Base-by-base conservation (phyloP, 768 basidiomycete genomes). In the Fistulinella prunicolor region DNA sequence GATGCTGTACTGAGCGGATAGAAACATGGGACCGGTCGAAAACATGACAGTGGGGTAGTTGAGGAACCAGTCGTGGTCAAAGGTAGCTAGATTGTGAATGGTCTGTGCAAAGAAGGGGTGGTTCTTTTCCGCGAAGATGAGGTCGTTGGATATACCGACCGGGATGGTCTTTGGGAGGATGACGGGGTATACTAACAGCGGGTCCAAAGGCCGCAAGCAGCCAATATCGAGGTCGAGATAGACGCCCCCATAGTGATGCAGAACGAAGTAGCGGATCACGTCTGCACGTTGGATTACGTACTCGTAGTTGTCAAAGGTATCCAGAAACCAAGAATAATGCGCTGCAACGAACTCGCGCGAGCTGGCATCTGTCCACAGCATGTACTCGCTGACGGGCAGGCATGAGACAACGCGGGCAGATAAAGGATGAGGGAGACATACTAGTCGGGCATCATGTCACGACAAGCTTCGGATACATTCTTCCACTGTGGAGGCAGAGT, bases 21-120 rank as follows among this genome's bases (percentile, higher is more conserved):
- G 73, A 70, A 97, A 99, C 96, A 99, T 99, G 60, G 96, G 96
- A 1, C 95, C 95, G 0, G 96, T 99, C 44, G 93, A 93, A 71
- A 99, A 99, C 96, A 99, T 99, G 74, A 99, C 96, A 22, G 96
- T 99, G 26, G 96, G 96, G 59, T 99, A 99, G 70, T 98, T 96
- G 63, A 94, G 82, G 45, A 96, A 67, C 85, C 91, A 99, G 44
- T 83, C 81, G 66, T 95, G 91, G 71, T 98, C 91, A 64, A 95
- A 99, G 19, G 85, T 84, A 60, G 83, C 77, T 50, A 97, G 81
- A 65, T 88, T 91, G 71, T 94, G 88, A 55, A 97, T 94, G 42
- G 91, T 89, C 69, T 94, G 89, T 32, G 86, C 85, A 72, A 98
- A 77, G 73, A 99, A 90, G 1, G 92, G 87, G 55, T 94, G 91